Base-by-base conservation (phyloP, 805 yeast genomes). In the Hagleromyces aurorensis region DNA sequence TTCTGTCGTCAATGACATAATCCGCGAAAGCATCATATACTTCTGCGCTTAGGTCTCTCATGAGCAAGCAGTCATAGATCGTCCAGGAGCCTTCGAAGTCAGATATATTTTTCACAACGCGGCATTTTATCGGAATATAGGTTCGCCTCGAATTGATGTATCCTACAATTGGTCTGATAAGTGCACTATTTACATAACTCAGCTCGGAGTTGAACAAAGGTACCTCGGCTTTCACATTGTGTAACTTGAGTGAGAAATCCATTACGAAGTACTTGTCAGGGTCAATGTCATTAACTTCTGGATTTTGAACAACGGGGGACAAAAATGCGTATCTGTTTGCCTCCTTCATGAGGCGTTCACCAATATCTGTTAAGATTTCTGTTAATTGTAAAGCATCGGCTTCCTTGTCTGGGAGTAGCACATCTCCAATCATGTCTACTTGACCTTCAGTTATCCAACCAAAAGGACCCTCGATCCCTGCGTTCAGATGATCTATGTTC, bases 41-140 rank as follows among this genome's bases (percentile, higher is more conserved):
- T 43, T 84, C 93, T 17, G 77, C 77, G 16, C 91, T 79, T 29
- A 91, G 66, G 50, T 89, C 96, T 50, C 82, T 91, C 94, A 89
- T 85, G 36, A 91, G 63, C 30, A 79, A 64, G 16, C 91, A 79
- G 52, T 91, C 98, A 55, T 86, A 91, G 3, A 85, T 67, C 1
- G 98, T 89, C 98, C 98, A 91, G 6, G 94, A 74, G 0, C 98
- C 98, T 46, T 83, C 86, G 53, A 91, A 91, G 49, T 91, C 98
- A 16, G 66, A 62, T 13, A 86, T 58, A 25, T 73, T 70, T 51
- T 91, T 91, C 19, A 79, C 78, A 6, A 91, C 75, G 4, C 85
- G 72, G 49, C 94, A 84, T 37, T 75, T 68, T 35, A 89, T 76
- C 24, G 94, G 96, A 36, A 91, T 87, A 48, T 78, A 82, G 0